phyloP scores from a whole-genome alignment of 2,329 filamentous ascomycete genomes.

The Colletotrichum cereale region DNA sequence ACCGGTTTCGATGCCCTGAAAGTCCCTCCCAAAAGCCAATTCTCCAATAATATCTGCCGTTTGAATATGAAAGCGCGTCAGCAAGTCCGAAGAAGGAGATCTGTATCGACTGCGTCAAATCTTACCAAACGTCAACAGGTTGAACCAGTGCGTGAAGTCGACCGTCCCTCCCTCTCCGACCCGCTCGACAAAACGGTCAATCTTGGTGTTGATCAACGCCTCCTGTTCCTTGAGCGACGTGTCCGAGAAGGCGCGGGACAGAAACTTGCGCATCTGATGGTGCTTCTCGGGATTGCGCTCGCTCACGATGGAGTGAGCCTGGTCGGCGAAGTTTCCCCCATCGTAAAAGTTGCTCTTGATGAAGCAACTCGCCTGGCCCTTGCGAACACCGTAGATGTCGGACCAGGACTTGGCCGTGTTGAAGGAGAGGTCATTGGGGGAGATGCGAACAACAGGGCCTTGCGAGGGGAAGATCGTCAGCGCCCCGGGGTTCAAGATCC shows the following conservation, averaged over 20 bases:
- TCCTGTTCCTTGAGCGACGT: constrained; percentile 6
- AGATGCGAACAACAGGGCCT: constrained; percentile 11
- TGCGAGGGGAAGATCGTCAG: not conserved
- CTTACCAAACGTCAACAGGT: constrained; percentile 42
- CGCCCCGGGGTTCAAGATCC: not conserved
- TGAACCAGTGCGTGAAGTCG: constrained; percentile 41
- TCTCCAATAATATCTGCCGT: constrained; percentile 40
- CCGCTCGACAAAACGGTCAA: constrained; percentile 2
- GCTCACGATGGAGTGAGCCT: constrained; percentile 43
- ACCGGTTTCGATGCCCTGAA: constrained; percentile 41
- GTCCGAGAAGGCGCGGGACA: constrained; percentile 46
- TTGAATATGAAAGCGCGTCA: not conserved
- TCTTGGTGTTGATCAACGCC: not conserved
- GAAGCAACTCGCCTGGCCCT: constrained; percentile 39
- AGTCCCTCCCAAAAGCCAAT: constrained; percentile 43
- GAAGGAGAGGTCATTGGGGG: constrained; percentile 13
- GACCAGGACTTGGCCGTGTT: constrained; percentile 10
- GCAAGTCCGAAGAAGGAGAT: not conserved
- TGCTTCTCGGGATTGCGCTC: constrained; percentile 43
- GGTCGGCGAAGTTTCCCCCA: constrained; percentile 42
- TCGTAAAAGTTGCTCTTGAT: constrained; percentile 46
- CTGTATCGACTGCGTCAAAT: not conserved
- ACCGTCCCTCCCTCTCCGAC: not conserved
- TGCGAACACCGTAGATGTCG: constrained; percentile 41
- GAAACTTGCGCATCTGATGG: constrained; percentile 42